Base-by-base conservation (phyloP, 441 rosid species). In the Adansonia madagascariensis region DNA sequence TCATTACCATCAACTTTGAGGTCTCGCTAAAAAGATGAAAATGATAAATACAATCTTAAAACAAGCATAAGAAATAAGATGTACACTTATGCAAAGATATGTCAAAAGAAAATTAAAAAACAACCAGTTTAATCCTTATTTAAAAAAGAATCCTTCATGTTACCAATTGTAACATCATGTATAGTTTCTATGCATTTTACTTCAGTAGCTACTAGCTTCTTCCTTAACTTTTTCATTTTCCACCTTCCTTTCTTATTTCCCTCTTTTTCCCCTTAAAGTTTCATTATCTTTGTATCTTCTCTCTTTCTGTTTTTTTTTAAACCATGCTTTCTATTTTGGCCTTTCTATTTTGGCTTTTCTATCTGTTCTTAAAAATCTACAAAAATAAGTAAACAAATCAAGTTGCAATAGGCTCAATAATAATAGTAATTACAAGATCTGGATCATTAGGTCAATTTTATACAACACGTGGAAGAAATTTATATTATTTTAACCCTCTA, bases 291-390 rank as follows among this genome's bases (percentile, higher is more conserved):
- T 35, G 41, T 35, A 35, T 35, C 6, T 35, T 35, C 41, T 35
- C 59, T 70, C 71, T 82, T 92, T 97, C 61, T 91, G 93, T 79
- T 90, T 94, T 85, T 86, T 90, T 77, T 80, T 83, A 57, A 89
- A 66, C 50, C 92, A 94, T 75, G 88, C 97, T 84, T 84, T 88
- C 85, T 96, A 97, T 87, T 94, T 98, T 69, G 88, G 87, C 82
- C 89, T 92, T 80, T 96, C 99, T 78, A 96, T 87, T 94, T 98
- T 69, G 88, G 87, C 82, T 89, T 92, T 80, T 96, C 99, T 78
- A 96, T 91, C 80, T 86, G 91, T 85, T 94, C 98, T 84, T 94
- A 94, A 55, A 74, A 93, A 14, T 94, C 99, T 96, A 84, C 56
- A 83, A 6, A 6, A 56, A 46, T 8, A 0, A 49, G 43, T 18